phyloP scores from a whole-genome alignment of 495 filamentous ascomycete genomes.

The Penicillium parvum region DNA sequence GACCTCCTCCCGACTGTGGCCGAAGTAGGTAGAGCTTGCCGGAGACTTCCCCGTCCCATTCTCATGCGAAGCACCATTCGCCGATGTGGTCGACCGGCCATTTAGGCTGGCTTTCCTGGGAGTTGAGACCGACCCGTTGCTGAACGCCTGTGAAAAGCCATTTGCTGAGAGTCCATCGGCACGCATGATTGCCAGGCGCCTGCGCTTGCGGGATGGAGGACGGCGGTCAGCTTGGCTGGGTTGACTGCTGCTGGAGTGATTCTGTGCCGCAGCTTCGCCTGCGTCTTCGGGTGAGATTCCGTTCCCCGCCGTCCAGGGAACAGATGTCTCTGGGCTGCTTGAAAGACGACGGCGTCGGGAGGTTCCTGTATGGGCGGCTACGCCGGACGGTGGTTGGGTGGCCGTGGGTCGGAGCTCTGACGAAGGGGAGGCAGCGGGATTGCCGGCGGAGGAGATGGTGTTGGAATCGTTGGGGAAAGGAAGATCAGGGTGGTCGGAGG shows the following conservation, averaged over 20 bases:
- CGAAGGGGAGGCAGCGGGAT: conserved; percentile 15
- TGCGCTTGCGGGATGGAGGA: conserved; percentile 54
- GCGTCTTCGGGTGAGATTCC: conserved; percentile 17
- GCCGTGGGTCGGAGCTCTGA: conserved; percentile 5
- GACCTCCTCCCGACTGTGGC: conserved; percentile 90
- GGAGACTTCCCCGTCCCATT: conserved; percentile 46
- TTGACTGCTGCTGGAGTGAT: conserved; percentile 17
- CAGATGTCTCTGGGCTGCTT: conserved; percentile 24
- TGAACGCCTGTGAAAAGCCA: conserved; percentile 44
- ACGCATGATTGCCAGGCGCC: conserved; percentile 60
- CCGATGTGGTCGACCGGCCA: conserved; percentile 36
- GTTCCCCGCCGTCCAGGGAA: conserved; percentile 15
- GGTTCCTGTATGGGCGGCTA: conserved; percentile 5
- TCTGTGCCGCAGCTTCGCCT: conserved; percentile 26
- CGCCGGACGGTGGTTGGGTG: conserved; percentile 9
- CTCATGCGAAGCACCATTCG: conserved; percentile 41
- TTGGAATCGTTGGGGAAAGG: conserved; percentile 34
- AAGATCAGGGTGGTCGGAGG: conserved; percentile 55
- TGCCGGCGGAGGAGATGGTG: conserved; percentile 15
- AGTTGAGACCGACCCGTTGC: conserved; percentile 40
- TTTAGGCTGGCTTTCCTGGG: conserved; percentile 48
- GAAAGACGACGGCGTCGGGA: conserved; percentile 30
- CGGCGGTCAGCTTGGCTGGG: conserved; percentile 33
- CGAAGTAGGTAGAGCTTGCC: conserved; percentile 53
- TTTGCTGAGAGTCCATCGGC: conserved; percentile 50